Conservation (phyloP, 148 eudicot species). For the Camellia granthamiana region DNA sequence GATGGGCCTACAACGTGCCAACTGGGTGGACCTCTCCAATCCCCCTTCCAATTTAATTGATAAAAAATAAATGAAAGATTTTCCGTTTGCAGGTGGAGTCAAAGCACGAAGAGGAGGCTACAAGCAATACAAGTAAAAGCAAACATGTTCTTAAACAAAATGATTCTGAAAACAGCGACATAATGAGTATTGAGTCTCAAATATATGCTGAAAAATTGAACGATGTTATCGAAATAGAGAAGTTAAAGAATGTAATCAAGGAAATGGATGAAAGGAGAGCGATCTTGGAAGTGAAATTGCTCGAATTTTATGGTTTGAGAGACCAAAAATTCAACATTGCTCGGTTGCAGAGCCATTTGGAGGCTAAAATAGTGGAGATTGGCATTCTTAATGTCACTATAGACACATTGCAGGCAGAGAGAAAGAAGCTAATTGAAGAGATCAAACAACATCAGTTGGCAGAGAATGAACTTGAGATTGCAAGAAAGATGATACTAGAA, state of each 20-base stretch:
- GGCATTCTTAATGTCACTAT: background rate
- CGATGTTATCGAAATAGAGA: background rate
- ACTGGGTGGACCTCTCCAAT: too few species aligned
- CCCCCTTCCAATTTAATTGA: too few species aligned
- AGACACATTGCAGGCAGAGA: background rate
- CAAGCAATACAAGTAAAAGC: background rate
- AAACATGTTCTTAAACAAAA: background rate
- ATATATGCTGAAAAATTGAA: background rate
- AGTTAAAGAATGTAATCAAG: background rate
- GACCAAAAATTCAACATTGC: background rate
- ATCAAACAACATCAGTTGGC: background rate
- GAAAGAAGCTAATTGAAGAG: background rate
- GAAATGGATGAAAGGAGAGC: background rate
- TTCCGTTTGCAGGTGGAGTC: background rate
- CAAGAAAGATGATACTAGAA: background rate
- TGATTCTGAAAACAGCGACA: background rate
- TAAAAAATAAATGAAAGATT: background rate
- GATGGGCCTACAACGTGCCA: too few species aligned
- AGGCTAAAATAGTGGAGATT: background rate
- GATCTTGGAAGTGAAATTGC: background rate
- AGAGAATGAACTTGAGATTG: background rate
- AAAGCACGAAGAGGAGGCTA: constrained; percentile 1
- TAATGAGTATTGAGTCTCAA: background rate
- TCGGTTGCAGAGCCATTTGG: background rate
- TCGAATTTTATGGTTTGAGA: background rate